Evolutionary conservation across 352 stramenopile species (phyloP).

Genomic region (Pythium sp.): DNA sequence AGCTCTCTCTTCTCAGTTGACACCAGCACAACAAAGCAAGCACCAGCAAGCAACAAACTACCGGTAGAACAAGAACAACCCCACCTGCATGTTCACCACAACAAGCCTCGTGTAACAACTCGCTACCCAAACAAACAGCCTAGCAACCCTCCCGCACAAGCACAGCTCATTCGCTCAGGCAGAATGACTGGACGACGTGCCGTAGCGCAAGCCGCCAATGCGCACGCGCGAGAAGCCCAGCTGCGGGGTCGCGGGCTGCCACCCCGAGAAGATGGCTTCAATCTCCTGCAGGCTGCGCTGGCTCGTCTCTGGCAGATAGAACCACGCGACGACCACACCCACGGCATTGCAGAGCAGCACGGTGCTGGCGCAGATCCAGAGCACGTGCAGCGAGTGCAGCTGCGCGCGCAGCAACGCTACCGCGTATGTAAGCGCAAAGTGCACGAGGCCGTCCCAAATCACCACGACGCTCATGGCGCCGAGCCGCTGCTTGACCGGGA

Average conservation of each 20-base stretch:
- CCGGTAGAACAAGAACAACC: not conserved
- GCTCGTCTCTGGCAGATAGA: constrained; percentile 77
- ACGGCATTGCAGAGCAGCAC: constrained; percentile 51
- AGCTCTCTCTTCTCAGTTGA: not conserved
- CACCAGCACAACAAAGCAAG: no score
- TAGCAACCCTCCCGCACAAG: not conserved
- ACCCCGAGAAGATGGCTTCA: constrained; percentile 72
- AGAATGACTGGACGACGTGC: constrained; percentile 17
- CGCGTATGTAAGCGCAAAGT: constrained; percentile 34
- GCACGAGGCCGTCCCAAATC: constrained; percentile 53
- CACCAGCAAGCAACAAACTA: no score
- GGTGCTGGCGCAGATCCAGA: constrained; percentile 31
- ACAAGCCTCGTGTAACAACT: not conserved
- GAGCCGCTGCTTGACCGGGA: constrained; percentile 60
- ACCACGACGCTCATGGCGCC: constrained; percentile 64
- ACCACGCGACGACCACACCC: constrained; percentile 46
- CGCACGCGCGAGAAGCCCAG: constrained; percentile 47
- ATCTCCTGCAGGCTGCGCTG: constrained; percentile 77
- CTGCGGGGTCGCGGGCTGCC: constrained; percentile 66
- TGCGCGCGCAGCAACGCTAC: constrained; percentile 34
- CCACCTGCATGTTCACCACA: not conserved
- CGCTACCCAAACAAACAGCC: not conserved
- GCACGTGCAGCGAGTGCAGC: constrained; percentile 32
- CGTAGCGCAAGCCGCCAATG: constrained; percentile 28
- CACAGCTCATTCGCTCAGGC: constrained; percentile 1